Evolutionary conservation across 2,329 filamentous ascomycete species (phyloP).

Genomic region (Neurospora crassa): DNA sequence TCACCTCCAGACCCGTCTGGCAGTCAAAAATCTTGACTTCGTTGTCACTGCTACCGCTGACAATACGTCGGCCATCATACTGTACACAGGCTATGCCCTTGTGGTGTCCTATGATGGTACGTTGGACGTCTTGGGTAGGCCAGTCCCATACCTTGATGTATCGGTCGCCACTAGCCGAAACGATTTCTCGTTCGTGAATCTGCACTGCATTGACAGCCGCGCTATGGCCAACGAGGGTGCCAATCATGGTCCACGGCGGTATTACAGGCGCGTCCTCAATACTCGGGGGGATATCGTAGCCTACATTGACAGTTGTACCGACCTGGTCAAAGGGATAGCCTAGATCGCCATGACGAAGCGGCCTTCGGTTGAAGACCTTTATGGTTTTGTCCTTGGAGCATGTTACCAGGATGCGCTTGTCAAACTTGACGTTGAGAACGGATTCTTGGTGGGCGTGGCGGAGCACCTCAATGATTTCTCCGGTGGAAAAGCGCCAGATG

Average conservation of each 20-base stretch:
- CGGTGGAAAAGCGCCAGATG: slow-evolving; percentile 88
- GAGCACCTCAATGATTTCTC: slow-evolving; percentile 68
- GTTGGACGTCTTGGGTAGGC: slow-evolving; percentile 62
- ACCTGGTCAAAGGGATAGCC: slow-evolving; percentile 48
- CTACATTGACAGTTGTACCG: slow-evolving; percentile 42
- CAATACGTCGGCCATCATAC: slow-evolving; percentile 85
- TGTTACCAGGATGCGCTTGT: slow-evolving; percentile 83
- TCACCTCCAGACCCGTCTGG: slow-evolving; percentile 76
- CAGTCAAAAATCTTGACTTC: slow-evolving; percentile 93
- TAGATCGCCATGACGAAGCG: slow-evolving; percentile 50
- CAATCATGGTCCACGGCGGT: slow-evolving; percentile 66
- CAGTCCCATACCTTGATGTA: slow-evolving; percentile 94
- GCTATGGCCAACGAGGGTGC: slow-evolving; percentile 70
- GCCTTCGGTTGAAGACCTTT: slow-evolving; percentile 83
- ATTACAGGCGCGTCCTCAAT: slow-evolving; percentile 42
- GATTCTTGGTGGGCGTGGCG: slow-evolving; percentile 75
- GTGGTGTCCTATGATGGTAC: slow-evolving; percentile 75
- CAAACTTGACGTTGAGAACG: slow-evolving; percentile 87
- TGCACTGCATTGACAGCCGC: slow-evolving; percentile 96
- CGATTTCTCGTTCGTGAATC: slow-evolving; percentile 74
- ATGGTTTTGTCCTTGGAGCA: slow-evolving; percentile 97
- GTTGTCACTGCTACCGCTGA: slow-evolving; percentile 93
- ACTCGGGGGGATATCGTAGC: slow-evolving; percentile 34
- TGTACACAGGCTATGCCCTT: slow-evolving; percentile 98
- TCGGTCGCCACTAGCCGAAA: slow-evolving; percentile 90